phyloP scores from a whole-genome alignment of 2,329 filamentous ascomycete genomes.

The Pseudopyrenochaeta lycopersici region DNA sequence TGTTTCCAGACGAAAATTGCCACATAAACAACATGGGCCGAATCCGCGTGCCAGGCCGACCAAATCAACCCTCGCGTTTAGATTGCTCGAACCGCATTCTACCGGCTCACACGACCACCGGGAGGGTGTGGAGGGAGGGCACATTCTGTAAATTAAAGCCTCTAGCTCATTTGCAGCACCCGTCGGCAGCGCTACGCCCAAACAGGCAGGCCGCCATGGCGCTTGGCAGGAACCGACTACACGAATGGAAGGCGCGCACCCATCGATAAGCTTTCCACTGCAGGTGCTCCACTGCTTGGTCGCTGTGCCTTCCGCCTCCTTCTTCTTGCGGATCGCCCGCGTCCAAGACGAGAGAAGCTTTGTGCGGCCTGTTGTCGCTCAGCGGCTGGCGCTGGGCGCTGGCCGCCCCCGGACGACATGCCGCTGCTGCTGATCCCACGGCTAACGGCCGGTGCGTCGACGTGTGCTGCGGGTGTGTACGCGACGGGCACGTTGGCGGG shows the following conservation, averaged over 20 bases:
- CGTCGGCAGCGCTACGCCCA: not conserved
- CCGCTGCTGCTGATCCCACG: too few relatives aligned
- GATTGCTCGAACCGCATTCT: not conserved
- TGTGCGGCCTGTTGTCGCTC: too few relatives aligned
- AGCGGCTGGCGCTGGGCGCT: too few relatives aligned
- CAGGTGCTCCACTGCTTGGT: not conserved
- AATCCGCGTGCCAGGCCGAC: not conserved
- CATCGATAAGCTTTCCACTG: not conserved
- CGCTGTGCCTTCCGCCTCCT: not conserved
- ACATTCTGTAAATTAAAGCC: slow-evolving; percentile 2
- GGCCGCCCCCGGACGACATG: too few relatives aligned
- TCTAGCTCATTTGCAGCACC: not conserved
- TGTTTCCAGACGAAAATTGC: not conserved
- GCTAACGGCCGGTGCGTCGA: too few relatives aligned
- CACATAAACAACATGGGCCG: too few relatives aligned
- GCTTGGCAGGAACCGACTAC: not conserved
- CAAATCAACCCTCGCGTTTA: not conserved
- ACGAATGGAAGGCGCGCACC: slow-evolving; percentile 3
- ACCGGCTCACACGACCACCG: slow-evolving; percentile 1
- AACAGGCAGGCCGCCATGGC: not conserved
- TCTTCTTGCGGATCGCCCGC: not conserved
- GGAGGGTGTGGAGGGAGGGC: too few relatives aligned
- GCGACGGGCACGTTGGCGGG: too few relatives aligned
- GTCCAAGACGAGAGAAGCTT: not conserved
- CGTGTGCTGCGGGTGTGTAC: too few relatives aligned